Conservation (phyloP, 805 yeast species). For the Wickerhamia fluorescens region DNA sequence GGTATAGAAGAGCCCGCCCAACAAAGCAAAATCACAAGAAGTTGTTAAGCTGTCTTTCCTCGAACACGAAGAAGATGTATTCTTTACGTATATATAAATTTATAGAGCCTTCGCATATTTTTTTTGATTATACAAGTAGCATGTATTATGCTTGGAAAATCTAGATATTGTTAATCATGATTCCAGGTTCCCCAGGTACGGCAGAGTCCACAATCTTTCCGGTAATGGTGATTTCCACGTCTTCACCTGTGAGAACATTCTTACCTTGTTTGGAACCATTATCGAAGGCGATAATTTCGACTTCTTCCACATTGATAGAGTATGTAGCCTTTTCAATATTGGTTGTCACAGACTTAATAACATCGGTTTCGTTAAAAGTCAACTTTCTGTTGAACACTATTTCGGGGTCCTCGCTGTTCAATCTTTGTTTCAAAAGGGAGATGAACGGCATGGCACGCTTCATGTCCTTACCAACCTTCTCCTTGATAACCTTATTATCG, state of each 20-base stretch:
- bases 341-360: conserved; percentile 48
- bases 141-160: no score
- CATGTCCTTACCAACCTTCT: conserved; percentile 78
- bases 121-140: no score
- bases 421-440: conserved; percentile 74
- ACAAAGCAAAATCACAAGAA: no score
- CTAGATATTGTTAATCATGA: conserved; percentile 66
- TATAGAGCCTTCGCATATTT: no score
- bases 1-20: no score
- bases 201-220: conserved; percentile 75
- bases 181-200: conserved; percentile 91
- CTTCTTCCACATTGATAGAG: conserved; percentile 41
- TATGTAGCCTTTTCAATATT: conserved; percentile 62
- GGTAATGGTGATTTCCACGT: conserved; percentile 54
- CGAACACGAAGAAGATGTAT: no score
- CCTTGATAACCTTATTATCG: conserved; percentile 58
- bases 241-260: conserved; percentile 62
- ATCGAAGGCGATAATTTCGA: conserved; percentile 56
- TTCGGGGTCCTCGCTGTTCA: conserved; percentile 60
- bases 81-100: no score
- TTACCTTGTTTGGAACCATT: conserved; percentile 58
- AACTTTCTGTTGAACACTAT: conserved; percentile 87
- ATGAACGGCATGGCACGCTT: conserved; percentile 98
- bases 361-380: conserved; percentile 69
- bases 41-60: no score